Base-by-base conservation (phyloP, 176 grass and related monocot genomes). In the Carex myosuroides region DNA sequence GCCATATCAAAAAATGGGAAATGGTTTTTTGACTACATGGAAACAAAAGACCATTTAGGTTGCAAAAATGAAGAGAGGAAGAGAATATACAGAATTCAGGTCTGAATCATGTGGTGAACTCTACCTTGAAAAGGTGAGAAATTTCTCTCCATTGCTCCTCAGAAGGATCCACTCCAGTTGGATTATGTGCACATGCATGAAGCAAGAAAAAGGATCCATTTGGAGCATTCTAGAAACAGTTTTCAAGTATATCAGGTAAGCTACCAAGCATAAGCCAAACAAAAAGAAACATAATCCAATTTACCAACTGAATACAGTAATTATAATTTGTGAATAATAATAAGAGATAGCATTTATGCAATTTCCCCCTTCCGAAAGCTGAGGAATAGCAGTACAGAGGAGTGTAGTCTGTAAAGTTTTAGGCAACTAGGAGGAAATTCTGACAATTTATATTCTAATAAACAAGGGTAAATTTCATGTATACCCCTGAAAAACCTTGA, bases 1-100 rank as follows among this genome's bases (percentile, higher is more conserved):
- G 96, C 93, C 96, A 99, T 99, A 80, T 99, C 96, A 93, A 99
- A 99, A 74, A 99, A 95, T 63, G 96, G 92, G 82, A 99, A 99
- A 90, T 99, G 96, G 24, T 92, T 93, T 81, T 99, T 99, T 50
- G 83, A 84, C 91, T 99, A 69, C 8, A 83, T 24, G 83, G 64
- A 85, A 24, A 84, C 1, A 83, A 61, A 70, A 82, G 33, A 64
- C 39, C 37, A 80, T 14, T 46, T 68, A 41, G 59, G 57, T 57
- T 52, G 29, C 13, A 30, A 21, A 65, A 80, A 60, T 79, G 44
- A 18, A 39, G 20, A 55, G 8, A 16, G 4, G 24, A 17, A 56
- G 5, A 30, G 0, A 77, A 77, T 77, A 77, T 17, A 17, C 24
- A 13, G 48, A 55, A 7, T 54, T 76, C 42, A 32, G 13, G 73